phyloP scores from a whole-genome alignment of 2,329 filamentous ascomycete species.

The Colletotrichum eremochloae region DNA sequence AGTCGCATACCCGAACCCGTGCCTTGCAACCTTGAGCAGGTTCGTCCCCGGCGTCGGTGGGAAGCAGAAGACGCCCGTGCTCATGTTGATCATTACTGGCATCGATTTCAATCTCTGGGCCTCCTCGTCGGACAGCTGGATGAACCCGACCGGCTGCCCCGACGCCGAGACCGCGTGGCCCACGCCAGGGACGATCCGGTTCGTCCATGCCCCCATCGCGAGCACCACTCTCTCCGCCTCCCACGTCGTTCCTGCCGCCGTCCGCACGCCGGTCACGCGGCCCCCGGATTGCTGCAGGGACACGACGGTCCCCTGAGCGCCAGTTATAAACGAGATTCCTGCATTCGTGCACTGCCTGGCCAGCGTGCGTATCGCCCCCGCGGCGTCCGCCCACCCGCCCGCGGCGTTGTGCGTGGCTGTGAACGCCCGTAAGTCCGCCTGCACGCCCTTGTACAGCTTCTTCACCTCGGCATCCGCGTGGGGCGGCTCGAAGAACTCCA shows the following conservation, averaged over 20 bases:
- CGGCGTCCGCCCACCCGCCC: conserved; percentile 53
- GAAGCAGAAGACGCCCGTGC: conserved; percentile 67
- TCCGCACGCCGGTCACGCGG: conserved; percentile 47
- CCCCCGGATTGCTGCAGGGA: conserved; percentile 43
- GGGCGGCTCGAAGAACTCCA: conserved; percentile 40
- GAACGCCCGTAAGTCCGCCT: conserved; percentile 32
- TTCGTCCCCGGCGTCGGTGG: conserved; percentile 63
- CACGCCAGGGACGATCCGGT: conserved; percentile 63
- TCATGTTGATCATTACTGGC: conserved; percentile 71
- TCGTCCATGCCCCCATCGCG: conserved; percentile 78
- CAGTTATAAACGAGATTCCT: conserved; percentile 51
- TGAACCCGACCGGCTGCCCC: conserved; percentile 75
- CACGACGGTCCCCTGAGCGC: conserved; percentile 47
- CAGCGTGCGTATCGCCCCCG: conserved; percentile 46
- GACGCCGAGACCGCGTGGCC: conserved; percentile 73
- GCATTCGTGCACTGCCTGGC: conserved; percentile 46
- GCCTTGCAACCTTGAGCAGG: conserved; percentile 71
- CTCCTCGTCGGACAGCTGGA: conserved; percentile 71
- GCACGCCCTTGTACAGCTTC: conserved; percentile 22
- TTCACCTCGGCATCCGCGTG: conserved; percentile 50
- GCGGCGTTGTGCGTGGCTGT: conserved; percentile 44
- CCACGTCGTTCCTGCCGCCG: conserved; percentile 48
- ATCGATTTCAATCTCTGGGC: conserved; percentile 64
- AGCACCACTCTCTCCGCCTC: conserved; percentile 68
- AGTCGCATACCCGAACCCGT: conserved; percentile 68